Percentiles rank a stretch among this genome's conserved stretches.
These are phyloP conservation scores for Botrytis pseudocinerea DNA, from an alignment of 2,329 filamentous ascomycete genomes.

Conservation along the genomic window DNA sequence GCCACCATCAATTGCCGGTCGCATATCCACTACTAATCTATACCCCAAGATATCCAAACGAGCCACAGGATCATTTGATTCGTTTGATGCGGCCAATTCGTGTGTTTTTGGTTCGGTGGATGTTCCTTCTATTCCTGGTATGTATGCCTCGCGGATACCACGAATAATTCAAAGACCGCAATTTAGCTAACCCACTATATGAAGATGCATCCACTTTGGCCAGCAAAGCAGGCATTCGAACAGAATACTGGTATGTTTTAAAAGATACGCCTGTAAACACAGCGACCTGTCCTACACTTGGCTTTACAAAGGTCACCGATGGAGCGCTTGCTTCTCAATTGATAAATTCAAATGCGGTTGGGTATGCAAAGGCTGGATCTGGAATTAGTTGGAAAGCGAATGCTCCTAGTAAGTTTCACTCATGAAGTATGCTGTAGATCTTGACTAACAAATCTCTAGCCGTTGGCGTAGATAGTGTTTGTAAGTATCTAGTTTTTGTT, in stretches of 20 bases:
- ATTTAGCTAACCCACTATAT: neutral
- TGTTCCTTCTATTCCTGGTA: neutral
- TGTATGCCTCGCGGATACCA: neutral
- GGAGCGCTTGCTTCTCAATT: conserved; percentile 2
- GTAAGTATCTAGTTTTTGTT: neutral
- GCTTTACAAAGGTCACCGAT: conserved; percentile 2
- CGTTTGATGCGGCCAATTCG: neutral
- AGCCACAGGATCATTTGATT: neutral
- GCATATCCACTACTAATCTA: neutral
- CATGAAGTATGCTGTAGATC: neutral
- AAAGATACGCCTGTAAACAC: neutral
- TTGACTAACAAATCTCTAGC: neutral
- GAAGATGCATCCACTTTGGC: conserved; percentile 3
- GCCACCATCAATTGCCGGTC: conserved; percentile 5
- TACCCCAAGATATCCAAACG: neutral
- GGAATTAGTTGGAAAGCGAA: neutral
- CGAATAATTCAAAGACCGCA: neutral
- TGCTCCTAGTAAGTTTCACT: neutral
- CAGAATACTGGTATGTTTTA: conserved; percentile 14
- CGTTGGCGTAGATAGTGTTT: conserved; percentile 14
- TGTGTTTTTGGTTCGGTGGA: neutral
- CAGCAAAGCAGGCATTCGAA: neutral
- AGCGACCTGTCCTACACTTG: conserved; percentile 6
- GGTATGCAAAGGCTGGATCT: neutral
- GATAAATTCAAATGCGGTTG: conserved; percentile 7